Evolutionary conservation across 2,329 filamentous ascomycete genomes (phyloP), one percentile per base, ranked within the genome.

Genomic region (Gaeumannomyces tritici): DNA sequence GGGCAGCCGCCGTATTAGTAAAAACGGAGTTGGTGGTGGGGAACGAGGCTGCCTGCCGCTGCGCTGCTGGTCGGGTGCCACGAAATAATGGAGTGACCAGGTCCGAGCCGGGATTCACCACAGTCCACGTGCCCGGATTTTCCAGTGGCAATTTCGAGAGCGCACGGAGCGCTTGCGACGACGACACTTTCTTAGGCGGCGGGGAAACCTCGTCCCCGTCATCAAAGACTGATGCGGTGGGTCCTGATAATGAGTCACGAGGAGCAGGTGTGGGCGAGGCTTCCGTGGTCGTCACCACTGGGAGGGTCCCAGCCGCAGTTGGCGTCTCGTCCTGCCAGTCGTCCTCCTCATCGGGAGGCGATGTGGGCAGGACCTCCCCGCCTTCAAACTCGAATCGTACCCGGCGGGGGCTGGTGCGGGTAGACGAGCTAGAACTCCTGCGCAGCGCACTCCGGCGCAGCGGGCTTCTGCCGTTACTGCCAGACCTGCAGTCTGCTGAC

Each of bases 351-450:
- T 51, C 57, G 58, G 84, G 84, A 27, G 83, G 85, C 29, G 79
- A 75, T 57, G 84, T 86, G 26, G 85, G 83, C 63, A 86, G 73
- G 47, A 88, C 83, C 68, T 87, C 83, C 65, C 79, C 75, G 61
- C 84, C 84, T 69, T 80, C 79, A 57, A 87, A 80, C 51, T 85
- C 80, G 65, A 88, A 88, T 59, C 85, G 83, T 63, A 88, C 85
- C 64, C 83, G 79, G 33, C 84, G 79, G n/a, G 83, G 83, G 67
- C 83, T 85, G 7, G 73, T 74, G 61, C 79, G 77, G 60, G 76
- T 80, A 29, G 80, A 60, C 59, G 59, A 60, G 11, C 33, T 42
- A 35, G 75, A 77, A 67, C 79, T 83, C 42, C 42, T 51, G 42
- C 42, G 42, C 42, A 51, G 42, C 8, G 81, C 83, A 1, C 81